These are phyloP conservation scores for Reticulascus tulasneorum DNA, from an alignment of 2,329 filamentous ascomycete species.

Conservation along the genomic window DNA sequence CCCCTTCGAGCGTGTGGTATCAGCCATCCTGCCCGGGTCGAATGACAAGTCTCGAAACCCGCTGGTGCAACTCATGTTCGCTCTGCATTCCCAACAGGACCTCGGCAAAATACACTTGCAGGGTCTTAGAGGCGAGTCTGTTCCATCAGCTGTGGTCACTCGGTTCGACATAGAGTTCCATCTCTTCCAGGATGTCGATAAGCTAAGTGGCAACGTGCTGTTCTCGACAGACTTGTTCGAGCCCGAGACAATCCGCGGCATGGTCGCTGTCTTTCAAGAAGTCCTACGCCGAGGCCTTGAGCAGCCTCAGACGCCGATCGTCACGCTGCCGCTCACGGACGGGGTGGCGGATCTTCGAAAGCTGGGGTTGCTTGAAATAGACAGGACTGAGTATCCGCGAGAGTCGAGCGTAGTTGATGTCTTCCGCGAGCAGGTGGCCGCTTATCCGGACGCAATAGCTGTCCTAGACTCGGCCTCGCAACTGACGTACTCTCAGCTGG, in stretches of 20 bases:
- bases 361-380: neutral
- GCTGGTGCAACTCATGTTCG: conserved; percentile 2
- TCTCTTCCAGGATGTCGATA: neutral
- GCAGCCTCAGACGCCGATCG: neutral
- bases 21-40: neutral
- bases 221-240: neutral
- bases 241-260: neutral
- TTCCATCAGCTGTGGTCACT: neutral
- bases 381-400: neutral
- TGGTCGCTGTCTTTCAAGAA: neutral
- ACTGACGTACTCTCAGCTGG: neutral
- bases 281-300: neutral
- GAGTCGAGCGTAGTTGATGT: conserved; percentile 1
- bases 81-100: neutral
- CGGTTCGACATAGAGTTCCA: conserved; percentile 1
- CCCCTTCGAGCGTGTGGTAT: conserved; percentile 1
- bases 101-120: neutral
- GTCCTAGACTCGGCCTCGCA: neutral
- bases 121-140: neutral
- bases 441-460: neutral
- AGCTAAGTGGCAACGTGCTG: neutral
- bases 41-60: conserved; percentile 1
- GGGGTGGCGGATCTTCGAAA: neutral
- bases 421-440: neutral
- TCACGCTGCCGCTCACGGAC: neutral